A percentile compares a stretch with the other conserved stretches of the same genome.
phyloP scores from a whole-genome alignment of 2,329 filamentous ascomycete genomes.

The Botrytis byssoidea region DNA sequence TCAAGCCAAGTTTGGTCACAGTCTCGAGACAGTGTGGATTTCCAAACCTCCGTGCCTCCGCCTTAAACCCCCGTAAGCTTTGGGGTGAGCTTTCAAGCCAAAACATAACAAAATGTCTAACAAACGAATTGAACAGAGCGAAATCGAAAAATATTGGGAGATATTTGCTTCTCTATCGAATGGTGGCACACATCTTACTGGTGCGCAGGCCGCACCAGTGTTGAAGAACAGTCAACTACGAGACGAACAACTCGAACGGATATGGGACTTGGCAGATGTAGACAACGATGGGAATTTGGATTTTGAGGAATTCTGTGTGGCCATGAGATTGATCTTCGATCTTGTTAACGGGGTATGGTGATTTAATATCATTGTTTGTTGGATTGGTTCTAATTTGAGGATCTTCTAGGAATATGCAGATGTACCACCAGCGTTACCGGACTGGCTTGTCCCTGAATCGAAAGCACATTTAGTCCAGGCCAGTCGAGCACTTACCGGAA shows the following conservation, averaged over 20 bases:
- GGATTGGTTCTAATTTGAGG: background rate
- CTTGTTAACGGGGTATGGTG: slow-evolving; percentile 81
- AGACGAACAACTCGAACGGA: slow-evolving; percentile 86
- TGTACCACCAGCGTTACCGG: slow-evolving; percentile 81
- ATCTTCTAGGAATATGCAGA: slow-evolving; percentile 73
- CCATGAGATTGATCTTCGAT: slow-evolving; percentile 97
- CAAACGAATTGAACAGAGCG: slow-evolving; percentile 67
- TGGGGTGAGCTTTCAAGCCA: slow-evolving; percentile 4
- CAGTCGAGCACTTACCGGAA: slow-evolving; percentile 72
- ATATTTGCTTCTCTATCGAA: slow-evolving; percentile 69
- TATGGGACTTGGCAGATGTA: slow-evolving; percentile 97
- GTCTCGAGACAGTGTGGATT: background rate
- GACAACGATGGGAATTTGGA: slow-evolving; percentile 97
- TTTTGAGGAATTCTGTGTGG: slow-evolving; percentile 99
- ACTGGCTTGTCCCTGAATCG: slow-evolving; percentile 96
- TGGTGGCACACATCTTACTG: slow-evolving; percentile 64
- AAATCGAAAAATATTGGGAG: slow-evolving; percentile 78
- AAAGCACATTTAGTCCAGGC: slow-evolving; percentile 90
- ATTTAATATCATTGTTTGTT: background rate
- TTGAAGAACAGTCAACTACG: slow-evolving; percentile 71
- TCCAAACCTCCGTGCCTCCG: background rate
- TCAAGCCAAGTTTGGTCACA: background rate
- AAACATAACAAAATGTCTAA: slow-evolving; percentile 35
- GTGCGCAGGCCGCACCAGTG: slow-evolving; percentile 66
- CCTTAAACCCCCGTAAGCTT: background rate